A percentile compares a stretch with the other conserved stretches of the same genome.
Conservation (phyloP, 768 basidiomycete species). For the Gautieria morchelliformis region DNA sequence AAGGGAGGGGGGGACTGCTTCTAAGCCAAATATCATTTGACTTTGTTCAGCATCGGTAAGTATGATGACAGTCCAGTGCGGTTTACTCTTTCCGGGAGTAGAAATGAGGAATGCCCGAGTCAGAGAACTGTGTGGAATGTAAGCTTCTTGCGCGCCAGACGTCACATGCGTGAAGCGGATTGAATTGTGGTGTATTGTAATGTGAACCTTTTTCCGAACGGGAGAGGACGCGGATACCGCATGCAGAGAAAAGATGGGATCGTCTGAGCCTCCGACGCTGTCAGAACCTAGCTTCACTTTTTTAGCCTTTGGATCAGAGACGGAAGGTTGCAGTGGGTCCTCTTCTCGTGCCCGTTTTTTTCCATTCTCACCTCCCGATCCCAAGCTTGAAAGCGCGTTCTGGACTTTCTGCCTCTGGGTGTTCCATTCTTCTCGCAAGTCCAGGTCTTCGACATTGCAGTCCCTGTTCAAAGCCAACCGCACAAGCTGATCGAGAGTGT, state of each 20-base stretch:
- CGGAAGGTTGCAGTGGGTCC: slow-evolving; percentile 13
- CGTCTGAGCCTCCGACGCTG: slow-evolving; percentile 24
- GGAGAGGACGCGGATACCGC: slow-evolving; percentile 63
- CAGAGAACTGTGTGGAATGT: slow-evolving; percentile 39
- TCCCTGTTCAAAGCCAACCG: slow-evolving; percentile 22
- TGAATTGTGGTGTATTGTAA: slow-evolving; percentile 41
- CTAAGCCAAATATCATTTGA: slow-evolving; percentile 65
- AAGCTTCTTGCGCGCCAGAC: slow-evolving; percentile 39
- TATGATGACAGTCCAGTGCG: slow-evolving; percentile 65
- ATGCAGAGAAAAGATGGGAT: slow-evolving; percentile 49
- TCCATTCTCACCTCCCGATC: slow-evolving; percentile 6
- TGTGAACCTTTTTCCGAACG: slow-evolving; percentile 65
- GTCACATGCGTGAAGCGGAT: slow-evolving; percentile 45
- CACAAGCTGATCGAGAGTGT: slow-evolving; percentile 19
- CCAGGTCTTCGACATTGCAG: slow-evolving; percentile 13
- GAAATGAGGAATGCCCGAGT: slow-evolving; percentile 62
- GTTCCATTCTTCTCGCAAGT: slow-evolving; percentile 15
- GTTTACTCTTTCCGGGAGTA: slow-evolving; percentile 60
- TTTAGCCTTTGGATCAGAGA: slow-evolving; percentile 12
- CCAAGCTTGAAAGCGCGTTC: slow-evolving; percentile 14
- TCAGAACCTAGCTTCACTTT: neutral
- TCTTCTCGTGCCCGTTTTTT: slow-evolving; percentile 19
- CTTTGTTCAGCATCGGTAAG: slow-evolving; percentile 37
- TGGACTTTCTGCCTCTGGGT: slow-evolving; percentile 16
- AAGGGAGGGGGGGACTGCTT: slow-evolving; percentile 43